phyloP scores from a whole-genome alignment of 805 yeast species.

The Sugiyamaella qingdaonensis region DNA sequence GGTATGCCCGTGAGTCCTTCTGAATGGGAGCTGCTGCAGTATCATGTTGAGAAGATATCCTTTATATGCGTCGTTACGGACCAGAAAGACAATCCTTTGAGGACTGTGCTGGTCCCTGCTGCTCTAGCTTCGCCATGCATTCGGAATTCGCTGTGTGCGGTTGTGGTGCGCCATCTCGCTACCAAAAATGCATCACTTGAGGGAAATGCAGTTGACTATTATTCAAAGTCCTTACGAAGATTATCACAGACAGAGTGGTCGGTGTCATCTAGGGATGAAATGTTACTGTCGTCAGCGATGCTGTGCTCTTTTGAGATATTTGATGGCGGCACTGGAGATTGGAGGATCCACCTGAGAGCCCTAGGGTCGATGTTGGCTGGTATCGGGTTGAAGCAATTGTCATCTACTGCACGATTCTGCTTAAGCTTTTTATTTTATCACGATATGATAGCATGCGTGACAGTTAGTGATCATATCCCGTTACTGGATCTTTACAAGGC shows the following conservation, averaged over 20 bases:
- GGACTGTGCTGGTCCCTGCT: constrained; percentile 5
- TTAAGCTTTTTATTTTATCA: constrained; percentile 2
- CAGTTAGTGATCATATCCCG: constrained; percentile 4
- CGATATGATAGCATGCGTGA: constrained; percentile 6
- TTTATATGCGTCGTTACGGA: constrained; percentile 4
- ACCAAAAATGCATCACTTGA: not conserved
- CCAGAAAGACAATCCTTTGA: not conserved
- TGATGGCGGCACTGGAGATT: constrained; percentile 6
- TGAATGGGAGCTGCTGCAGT: constrained; percentile 3
- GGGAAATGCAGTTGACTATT: not conserved
- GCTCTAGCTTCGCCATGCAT: constrained; percentile 1
- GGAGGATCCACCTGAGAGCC: constrained; percentile 4
- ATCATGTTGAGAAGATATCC: constrained; percentile 5
- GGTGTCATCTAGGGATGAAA: not conserved
- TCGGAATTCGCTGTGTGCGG: constrained; percentile 3
- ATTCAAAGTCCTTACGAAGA: constrained; percentile 3
- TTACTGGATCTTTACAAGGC: not conserved
- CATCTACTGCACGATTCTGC: not conserved
- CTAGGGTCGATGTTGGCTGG: not conserved
- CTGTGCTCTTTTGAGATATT: constrained; percentile 9
- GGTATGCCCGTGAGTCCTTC: not conserved
- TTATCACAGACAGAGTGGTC: not conserved
- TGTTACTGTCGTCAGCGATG: constrained; percentile 1
- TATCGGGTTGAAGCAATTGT: not conserved
- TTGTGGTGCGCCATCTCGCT: constrained; percentile 4